Percentiles rank a stretch among this genome's conserved stretches.
Conservation (phyloP, 257 asterid genomes). For the Hygrophila difformis region DNA sequence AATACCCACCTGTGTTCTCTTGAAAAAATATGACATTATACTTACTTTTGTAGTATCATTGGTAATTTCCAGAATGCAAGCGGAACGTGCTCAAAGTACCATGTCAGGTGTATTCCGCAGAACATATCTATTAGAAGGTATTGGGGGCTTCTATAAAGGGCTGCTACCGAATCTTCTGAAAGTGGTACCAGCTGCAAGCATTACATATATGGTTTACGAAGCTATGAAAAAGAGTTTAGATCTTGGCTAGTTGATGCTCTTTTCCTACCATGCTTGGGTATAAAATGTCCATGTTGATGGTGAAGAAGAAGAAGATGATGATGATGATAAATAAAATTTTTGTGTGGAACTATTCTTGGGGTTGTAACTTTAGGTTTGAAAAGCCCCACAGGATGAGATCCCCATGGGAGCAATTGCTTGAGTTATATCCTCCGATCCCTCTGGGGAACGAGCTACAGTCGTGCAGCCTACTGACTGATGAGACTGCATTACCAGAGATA, state of each 20-base stretch:
- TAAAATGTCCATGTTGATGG: too few relatives aligned
- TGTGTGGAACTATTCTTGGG: neutral
- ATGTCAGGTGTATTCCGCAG: slow-evolving; percentile 71
- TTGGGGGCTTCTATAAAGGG: slow-evolving; percentile 86
- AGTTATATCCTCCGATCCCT: neutral
- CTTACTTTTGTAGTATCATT: neutral
- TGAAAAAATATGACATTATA: neutral
- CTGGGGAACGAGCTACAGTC: neutral
- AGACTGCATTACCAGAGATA: too few relatives aligned
- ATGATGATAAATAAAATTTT: too few relatives aligned
- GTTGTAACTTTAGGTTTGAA: neutral
- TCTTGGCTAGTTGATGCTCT: slow-evolving; percentile 32
- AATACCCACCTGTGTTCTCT: too few relatives aligned
- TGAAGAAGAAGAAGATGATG: neutral
- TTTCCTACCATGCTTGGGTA: neutral
- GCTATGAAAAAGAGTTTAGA: slow-evolving; percentile 80
- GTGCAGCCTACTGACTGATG: too few relatives aligned
- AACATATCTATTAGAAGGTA: slow-evolving; percentile 64
- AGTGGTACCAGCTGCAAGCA: slow-evolving; percentile 94
- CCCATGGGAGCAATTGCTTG: neutral
- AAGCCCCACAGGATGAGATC: too few relatives aligned
- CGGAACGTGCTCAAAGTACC: slow-evolving; percentile 47
- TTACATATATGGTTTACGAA: slow-evolving; percentile 88
- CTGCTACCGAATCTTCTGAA: slow-evolving; percentile 90
- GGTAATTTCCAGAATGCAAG: slow-evolving; percentile 79